These are phyloP conservation scores for Saccharomyces pastorianus DNA, from an alignment of 1,139 yeast species.

Conservation along the genomic window DNA sequence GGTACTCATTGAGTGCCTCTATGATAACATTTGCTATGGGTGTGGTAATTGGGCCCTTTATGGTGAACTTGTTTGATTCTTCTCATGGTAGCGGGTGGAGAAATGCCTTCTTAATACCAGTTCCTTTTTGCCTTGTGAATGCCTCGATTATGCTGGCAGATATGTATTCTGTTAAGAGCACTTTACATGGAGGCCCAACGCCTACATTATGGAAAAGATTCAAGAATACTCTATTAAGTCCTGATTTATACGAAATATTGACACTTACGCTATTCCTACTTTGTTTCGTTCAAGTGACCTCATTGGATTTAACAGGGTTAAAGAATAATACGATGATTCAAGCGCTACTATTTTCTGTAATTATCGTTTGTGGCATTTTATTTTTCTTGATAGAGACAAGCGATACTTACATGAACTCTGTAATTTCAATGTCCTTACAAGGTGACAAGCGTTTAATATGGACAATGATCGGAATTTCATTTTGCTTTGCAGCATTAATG, in stretches of 20 bases:
- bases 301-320: background rate
- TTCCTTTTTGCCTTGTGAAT: conserved; percentile 37
- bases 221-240: background rate
- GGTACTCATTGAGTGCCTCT: background rate
- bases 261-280: background rate
- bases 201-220: background rate
- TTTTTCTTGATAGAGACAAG: background rate
- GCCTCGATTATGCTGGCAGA: background rate
- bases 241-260: background rate
- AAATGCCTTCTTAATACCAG: conserved; percentile 51
- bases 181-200: background rate
- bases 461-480: background rate
- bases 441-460: background rate
- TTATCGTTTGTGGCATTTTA: background rate
- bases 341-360: background rate
- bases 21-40: background rate
- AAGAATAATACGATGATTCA: background rate
- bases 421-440: background rate
- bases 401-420: background rate
- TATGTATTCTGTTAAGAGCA: background rate
- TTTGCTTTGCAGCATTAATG: background rate
- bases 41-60: background rate
- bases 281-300: background rate
- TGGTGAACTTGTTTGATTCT: background rate
- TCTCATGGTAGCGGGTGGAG: conserved; percentile 71